Evolutionary conservation across 2,329 filamentous ascomycete genomes (phyloP).

Genomic region (Beauveria medogensis): DNA sequence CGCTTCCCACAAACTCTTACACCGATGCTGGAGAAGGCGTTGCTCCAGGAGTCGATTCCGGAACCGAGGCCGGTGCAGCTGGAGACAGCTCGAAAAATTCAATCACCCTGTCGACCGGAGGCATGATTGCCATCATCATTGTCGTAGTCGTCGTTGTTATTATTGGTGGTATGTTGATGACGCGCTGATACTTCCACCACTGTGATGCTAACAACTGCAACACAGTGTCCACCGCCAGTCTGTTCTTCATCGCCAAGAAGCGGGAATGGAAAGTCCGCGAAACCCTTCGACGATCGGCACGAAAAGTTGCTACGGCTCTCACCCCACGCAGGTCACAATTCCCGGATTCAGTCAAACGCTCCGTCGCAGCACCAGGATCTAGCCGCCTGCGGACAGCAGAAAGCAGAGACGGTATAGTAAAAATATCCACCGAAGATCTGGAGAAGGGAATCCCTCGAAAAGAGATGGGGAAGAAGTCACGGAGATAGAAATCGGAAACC

Average conservation of each 20-base stretch:
- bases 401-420: constrained; percentile 52
- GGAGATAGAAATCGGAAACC: neutral
- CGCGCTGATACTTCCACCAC: constrained; percentile 12
- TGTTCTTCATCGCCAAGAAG: constrained; percentile 79
- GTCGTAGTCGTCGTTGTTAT: constrained; percentile 60
- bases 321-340: constrained; percentile 56
- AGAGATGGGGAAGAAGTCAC: constrained; percentile 23
- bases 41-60: constrained; percentile 30
- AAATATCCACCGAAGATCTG: constrained; percentile 45
- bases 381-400: constrained; percentile 39
- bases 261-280: constrained; percentile 74
- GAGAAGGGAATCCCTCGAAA: constrained; percentile 46
- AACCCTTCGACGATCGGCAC: constrained; percentile 60
- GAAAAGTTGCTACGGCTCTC: constrained; percentile 51
- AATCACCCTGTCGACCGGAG: constrained; percentile 58
- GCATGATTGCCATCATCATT: constrained; percentile 65
- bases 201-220: neutral
- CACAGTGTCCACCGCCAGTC: constrained; percentile 53
- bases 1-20: constrained; percentile 22
- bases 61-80: constrained; percentile 55
- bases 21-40: constrained; percentile 26
- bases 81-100: constrained; percentile 50
- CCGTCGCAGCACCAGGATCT: constrained; percentile 20
- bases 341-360: constrained; percentile 47
- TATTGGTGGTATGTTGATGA: constrained; percentile 48